Conservation (phyloP, 352 stramenopile species). For the Globisporangium cylindrosporum region DNA sequence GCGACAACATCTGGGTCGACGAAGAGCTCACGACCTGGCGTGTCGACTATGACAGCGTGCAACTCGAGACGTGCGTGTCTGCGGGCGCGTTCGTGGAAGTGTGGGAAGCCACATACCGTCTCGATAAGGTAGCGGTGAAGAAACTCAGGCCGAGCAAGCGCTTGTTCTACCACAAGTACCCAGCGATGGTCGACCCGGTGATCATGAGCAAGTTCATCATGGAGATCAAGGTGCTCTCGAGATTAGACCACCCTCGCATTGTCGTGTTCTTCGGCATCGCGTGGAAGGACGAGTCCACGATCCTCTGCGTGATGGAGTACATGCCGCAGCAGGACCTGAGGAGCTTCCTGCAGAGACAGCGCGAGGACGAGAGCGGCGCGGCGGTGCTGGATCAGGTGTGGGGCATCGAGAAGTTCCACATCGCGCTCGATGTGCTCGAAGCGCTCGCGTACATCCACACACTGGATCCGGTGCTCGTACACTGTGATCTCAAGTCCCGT, state of each 20-base stretch:
- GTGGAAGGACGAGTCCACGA: constrained; percentile 32
- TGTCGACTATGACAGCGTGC: constrained; percentile 33
- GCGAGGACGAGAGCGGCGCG: constrained; percentile 1
- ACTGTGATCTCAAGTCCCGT: constrained; percentile 28
- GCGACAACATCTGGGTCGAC: constrained; percentile 28
- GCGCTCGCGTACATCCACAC: constrained; percentile 34
- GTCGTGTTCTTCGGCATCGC: constrained; percentile 47
- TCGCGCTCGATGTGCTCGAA: constrained; percentile 45
- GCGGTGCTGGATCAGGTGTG: constrained; percentile 15
- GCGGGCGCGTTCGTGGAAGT: constrained; percentile 35
- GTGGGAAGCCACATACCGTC: constrained; percentile 38
- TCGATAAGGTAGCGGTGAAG: constrained; percentile 40
- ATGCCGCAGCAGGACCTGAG: constrained; percentile 40
- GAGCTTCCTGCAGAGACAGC: constrained; percentile 18
- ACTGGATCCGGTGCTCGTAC: constrained; percentile 22
- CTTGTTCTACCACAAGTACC: constrained; percentile 21
- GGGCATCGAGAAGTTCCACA: constrained; percentile 34
- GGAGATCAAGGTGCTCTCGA: constrained; percentile 48
- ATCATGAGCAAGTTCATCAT: constrained; percentile 44
- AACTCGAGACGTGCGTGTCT: constrained; percentile 23
- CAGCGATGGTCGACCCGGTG: constrained; percentile 23
- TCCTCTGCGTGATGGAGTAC: constrained; percentile 45
- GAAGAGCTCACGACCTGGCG: constrained; percentile 39
- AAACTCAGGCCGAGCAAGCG: constrained; percentile 28
- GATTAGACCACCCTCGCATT: constrained; percentile 48